Conservation (phyloP, 441 rosid species). For the Populus trichocarpa region DNA sequence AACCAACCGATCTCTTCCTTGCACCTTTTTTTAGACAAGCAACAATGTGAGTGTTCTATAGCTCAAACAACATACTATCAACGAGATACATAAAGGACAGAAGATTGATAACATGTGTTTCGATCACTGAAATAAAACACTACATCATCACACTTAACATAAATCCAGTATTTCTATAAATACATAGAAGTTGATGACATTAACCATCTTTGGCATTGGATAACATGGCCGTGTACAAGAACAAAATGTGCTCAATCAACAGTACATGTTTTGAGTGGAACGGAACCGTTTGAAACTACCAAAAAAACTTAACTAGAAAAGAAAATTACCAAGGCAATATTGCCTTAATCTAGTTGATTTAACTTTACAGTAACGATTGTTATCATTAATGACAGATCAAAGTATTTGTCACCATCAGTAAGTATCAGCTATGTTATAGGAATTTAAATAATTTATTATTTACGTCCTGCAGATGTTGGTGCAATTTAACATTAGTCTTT, state of each 20-base stretch:
- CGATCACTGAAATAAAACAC: not conserved
- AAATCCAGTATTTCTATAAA: not conserved
- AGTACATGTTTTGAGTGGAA: not conserved
- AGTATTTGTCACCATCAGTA: not conserved
- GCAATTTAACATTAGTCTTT: not conserved
- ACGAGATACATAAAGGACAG: not conserved
- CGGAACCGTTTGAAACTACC: not conserved
- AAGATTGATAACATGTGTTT: not conserved
- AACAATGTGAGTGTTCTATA: not conserved
- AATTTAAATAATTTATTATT: too few species aligned
- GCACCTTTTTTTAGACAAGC: constrained; percentile 54
- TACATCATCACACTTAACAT: not conserved
- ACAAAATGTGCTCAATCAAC: not conserved
- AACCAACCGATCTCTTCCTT: constrained; percentile 80
- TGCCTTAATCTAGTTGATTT: not conserved
- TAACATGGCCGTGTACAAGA: not conserved
- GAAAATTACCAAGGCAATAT: not conserved
- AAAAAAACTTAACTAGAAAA: not conserved
- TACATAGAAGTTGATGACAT: not conserved
- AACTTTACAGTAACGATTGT: not conserved
- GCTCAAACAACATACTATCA: not conserved
- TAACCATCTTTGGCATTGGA: not conserved
- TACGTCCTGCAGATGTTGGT: not conserved
- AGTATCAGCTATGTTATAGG: not conserved
- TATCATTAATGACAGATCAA: not conserved